Percentiles rank a stretch among this genome's conserved stretches.
Evolutionary conservation across 768 basidiomycete species (phyloP).

Genomic region (Zangia roseola): DNA sequence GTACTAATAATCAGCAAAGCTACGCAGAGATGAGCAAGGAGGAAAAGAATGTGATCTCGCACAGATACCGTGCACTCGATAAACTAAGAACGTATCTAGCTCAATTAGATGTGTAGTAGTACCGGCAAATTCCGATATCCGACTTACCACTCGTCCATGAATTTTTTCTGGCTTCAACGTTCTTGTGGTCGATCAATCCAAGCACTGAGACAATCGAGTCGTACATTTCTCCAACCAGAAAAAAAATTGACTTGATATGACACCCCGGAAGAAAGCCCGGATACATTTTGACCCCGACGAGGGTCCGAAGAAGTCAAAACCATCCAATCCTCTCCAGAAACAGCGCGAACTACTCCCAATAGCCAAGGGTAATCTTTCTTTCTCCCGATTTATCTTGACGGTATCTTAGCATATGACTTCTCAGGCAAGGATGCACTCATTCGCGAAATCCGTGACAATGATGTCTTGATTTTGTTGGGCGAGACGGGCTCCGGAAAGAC

Average conservation of each 20-base stretch:
- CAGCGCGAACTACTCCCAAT: slow-evolving; percentile 76
- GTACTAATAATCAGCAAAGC: slow-evolving; percentile 26
- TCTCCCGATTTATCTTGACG: too few relatives aligned
- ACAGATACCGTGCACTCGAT: slow-evolving; percentile 62
- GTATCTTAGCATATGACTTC: neutral
- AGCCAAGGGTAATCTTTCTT: slow-evolving; percentile 52
- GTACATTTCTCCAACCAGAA: too few relatives aligned
- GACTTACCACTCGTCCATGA: neutral
- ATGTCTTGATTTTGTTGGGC: slow-evolving; percentile 86
- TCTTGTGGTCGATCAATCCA: too few relatives aligned
- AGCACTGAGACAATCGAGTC: too few relatives aligned
- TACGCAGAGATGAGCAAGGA: slow-evolving; percentile 68
- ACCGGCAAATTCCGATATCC: slow-evolving; percentile 18
- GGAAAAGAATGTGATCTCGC: slow-evolving; percentile 65
- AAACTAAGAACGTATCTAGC: slow-evolving; percentile 48
- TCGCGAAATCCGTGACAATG: slow-evolving; percentile 69
- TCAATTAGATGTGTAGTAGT: slow-evolving; percentile 1
- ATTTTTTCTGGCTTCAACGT: neutral
- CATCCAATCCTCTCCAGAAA: slow-evolving; percentile 45
- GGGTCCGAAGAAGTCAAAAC: slow-evolving; percentile 8
- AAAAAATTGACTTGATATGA: too few relatives aligned
- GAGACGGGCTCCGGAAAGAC: slow-evolving; percentile 99
- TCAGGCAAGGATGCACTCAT: slow-evolving; percentile 75
- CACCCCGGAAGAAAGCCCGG: slow-evolving; percentile 28
- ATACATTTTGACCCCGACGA: slow-evolving; percentile 23